phyloP scores from a whole-genome alignment of 768 basidiomycete species.

The Termitomyces sp. region DNA sequence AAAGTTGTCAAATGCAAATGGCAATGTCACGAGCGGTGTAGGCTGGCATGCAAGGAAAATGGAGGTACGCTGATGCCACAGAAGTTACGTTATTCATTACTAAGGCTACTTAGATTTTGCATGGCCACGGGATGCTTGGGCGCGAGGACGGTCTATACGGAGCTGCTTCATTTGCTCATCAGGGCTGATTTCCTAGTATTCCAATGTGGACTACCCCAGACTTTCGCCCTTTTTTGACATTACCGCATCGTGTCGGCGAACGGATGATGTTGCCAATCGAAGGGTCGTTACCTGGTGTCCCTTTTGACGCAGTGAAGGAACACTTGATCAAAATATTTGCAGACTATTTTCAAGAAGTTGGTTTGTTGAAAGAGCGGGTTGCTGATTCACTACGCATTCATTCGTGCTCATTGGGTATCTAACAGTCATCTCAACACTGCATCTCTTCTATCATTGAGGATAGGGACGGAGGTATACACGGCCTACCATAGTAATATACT shows the following conservation, averaged over 20 bases:
- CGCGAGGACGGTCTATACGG: slow-evolving; percentile 93
- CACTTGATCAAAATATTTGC: neutral
- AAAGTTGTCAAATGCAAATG: slow-evolving; percentile 73
- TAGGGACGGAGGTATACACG: neutral
- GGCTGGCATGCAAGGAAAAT: slow-evolving; percentile 98
- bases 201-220: neutral
- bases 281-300: neutral
- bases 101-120: slow-evolving; percentile 54
- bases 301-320: neutral
- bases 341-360: neutral
- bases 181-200: slow-evolving; percentile 47
- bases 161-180: slow-evolving; percentile 92
- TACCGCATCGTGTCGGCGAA: neutral
- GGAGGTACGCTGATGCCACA: slow-evolving; percentile 64
- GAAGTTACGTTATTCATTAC: neutral
- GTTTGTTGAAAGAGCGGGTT: neutral
- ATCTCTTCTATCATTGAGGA: neutral
- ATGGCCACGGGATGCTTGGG: slow-evolving; percentile 88
- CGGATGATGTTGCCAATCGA: neutral
- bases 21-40: slow-evolving; percentile 86
- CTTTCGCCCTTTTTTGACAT: no score
- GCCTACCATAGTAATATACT: neutral
- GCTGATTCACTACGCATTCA: no score
- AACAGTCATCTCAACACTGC: neutral
- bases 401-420: neutral